A percentile compares a stretch with the other conserved stretches of the same genome.
Evolutionary conservation across 148 eudicot species (phyloP).

Genomic region (Hydrangea macrophylla): DNA sequence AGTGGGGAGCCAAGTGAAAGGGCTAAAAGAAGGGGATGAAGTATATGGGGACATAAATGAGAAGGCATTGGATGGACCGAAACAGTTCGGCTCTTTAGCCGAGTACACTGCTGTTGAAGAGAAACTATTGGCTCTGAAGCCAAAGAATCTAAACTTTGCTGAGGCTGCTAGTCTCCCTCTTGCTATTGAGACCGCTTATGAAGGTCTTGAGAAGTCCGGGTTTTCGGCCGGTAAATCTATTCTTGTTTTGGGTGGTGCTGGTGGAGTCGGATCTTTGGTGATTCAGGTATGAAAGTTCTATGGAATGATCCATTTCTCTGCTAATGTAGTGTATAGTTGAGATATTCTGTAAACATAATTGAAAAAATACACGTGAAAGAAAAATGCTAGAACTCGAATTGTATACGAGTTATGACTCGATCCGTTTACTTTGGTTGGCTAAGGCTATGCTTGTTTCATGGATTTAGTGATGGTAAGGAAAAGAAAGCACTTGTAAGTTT

Average conservation of each 20-base stretch:
- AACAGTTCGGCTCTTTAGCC: conserved; percentile 78
- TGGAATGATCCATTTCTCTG: neutral
- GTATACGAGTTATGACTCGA: neutral
- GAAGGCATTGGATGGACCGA: conserved; percentile 63
- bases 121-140: conserved; percentile 73
- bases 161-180: conserved; percentile 88
- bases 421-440: no score
- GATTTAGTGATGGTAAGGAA: no score
- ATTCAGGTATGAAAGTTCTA: conserved; percentile 61
- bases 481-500: no score
- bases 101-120: conserved; percentile 94
- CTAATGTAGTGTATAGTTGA: neutral
- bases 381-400: neutral
- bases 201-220: conserved; percentile 82
- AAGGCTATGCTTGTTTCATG: no score
- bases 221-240: conserved; percentile 76
- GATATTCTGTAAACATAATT: neutral
- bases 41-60: conserved; percentile 83
- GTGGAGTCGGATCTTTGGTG: conserved; percentile 90
- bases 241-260: conserved; percentile 92
- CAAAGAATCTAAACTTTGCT: conserved; percentile 58
- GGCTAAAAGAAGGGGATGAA: conserved; percentile 79
- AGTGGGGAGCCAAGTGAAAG: conserved; percentile 74
- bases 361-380: no score
- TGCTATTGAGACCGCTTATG: conserved; percentile 88